Percentiles rank a stretch among this genome's conserved stretches.
phyloP scores from a whole-genome alignment of 31 red algal genomes.

The Odonthalia washingtoniensis region DNA sequence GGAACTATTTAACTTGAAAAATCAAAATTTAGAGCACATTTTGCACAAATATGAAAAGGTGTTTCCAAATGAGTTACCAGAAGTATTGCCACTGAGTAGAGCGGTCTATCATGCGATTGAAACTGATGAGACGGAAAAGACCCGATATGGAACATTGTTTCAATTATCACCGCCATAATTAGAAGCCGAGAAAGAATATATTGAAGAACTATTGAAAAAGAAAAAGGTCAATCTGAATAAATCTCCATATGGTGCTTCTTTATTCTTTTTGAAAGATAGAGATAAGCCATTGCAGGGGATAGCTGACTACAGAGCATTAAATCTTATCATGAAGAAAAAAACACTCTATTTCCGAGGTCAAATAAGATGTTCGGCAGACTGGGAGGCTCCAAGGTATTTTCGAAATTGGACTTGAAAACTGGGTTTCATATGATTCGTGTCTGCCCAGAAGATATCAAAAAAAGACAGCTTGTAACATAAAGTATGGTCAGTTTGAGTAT shows the following conservation, averaged over 20 bases:
- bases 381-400: too few relatives aligned
- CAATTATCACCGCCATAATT: conserved; percentile 18
- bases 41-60: conserved; percentile 18
- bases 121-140: background rate
- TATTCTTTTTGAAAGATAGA: conserved; percentile 39
- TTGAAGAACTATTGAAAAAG: background rate
- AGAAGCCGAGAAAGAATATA: conserved; percentile 2
- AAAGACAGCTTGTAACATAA: conserved; percentile 33
- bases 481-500: conserved; percentile 36
- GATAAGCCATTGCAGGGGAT: background rate
- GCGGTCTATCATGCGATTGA: conserved; percentile 30
- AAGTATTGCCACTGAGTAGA: background rate
- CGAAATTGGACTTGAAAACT: conserved; percentile 26
- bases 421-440: conserved; percentile 30
- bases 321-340: conserved; percentile 28
- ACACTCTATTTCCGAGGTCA: conserved; percentile 1
- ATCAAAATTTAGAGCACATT: too few relatives aligned
- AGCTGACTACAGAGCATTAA: conserved; percentile 17
- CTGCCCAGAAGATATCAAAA: conserved; percentile 4
- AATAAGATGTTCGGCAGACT: conserved; percentile 17
- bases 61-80: background rate
- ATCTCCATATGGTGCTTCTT: conserved; percentile 21
- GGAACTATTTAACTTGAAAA: too few relatives aligned
- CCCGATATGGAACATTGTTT: conserved; percentile 8
- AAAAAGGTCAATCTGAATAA: conserved; percentile 14